Evolutionary conservation across 768 basidiomycete species (phyloP), one percentile per base, ranked within the genome.

Genomic region (Termitomyces sp.): DNA sequence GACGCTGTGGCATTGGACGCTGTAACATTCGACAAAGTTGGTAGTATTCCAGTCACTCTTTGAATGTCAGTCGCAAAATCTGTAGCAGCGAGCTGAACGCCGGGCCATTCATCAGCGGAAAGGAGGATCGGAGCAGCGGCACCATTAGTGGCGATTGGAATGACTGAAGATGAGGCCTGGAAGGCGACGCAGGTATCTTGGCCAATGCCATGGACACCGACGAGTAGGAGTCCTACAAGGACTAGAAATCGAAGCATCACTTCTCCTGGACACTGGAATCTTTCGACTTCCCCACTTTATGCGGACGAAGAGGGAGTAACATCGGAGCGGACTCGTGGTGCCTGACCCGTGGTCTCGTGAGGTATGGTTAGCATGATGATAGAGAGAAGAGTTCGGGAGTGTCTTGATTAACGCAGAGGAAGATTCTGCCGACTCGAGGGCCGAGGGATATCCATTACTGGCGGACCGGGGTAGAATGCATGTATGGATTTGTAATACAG

Each of bases 31-130:
- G 74, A 68, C 14, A 88, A 57, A 1, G 71, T 59, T 0, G 84
- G 83, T 55, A 72, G 75, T 40, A 75, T 68, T 7, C 81, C 80
- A 0, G 85, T 85, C 35, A 89, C 85, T 44, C 74, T 72, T 55
- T 81, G 68, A 41, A 90, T 80, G 66, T 90, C 87, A 14, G 74
- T 65, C 1, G 76, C 82, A 61, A 89, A 87, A 62, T 84, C 80
- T 9, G 73, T 62, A 6, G 83, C 85, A 6, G 83, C 84, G 33
- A 80, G 75, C 55, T 83, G 84, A 2, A 87, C 83, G 45, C 82
- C 83, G n/a, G 81, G 79, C 81, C 82, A 86, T 40, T 87, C 85
- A 49, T 83, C 82, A 1, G 74, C 62, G 16, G 82, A 80, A 45
- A 81, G 68, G 35, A 82, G 68, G 20, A 85, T 72, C 3, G 80